A percentile compares a stretch with the other conserved stretches of the same genome.
These are phyloP conservation scores for Podaxis sp. DNA, from an alignment of 768 basidiomycete genomes.

Conservation along the genomic window DNA sequence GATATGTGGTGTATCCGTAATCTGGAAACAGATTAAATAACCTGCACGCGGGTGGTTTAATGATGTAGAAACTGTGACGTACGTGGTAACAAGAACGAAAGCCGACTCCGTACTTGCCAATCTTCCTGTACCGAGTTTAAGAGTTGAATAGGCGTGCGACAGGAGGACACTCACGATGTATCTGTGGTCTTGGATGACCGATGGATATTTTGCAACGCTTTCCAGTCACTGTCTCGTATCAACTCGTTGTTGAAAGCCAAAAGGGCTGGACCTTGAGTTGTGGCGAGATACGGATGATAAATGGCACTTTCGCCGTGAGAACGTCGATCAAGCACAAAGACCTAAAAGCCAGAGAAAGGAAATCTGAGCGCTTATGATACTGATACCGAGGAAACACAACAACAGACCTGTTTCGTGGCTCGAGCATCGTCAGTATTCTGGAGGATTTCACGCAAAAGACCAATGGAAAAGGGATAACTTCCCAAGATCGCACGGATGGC, in stretches of 20 bases:
- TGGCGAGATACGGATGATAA: conserved; percentile 26
- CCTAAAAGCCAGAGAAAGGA: conserved; percentile 23
- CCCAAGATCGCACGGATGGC: conserved; percentile 35
- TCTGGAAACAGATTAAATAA: conserved; percentile 24
- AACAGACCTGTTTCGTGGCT: conserved; percentile 42
- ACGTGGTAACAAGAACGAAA: conserved; percentile 55
- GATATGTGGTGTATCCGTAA: conserved; percentile 51
- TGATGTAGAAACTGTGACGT: conserved; percentile 11
- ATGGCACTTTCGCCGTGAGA: conserved; percentile 25
- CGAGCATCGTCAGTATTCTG: conserved; percentile 53
- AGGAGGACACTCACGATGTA: conserved; percentile 34
- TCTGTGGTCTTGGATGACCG: conserved; percentile 47
- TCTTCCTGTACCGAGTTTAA: conserved; percentile 35
- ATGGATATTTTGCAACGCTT: conserved; percentile 40
- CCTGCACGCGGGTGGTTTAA: too few relatives aligned
- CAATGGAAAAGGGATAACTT: conserved; percentile 45
- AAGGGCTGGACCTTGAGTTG: conserved; percentile 44
- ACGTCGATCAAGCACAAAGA: conserved; percentile 43
- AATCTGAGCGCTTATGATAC: neutral
- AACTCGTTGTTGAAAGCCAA: conserved; percentile 46
- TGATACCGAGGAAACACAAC: neutral
- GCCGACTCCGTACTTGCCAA: conserved; percentile 54
- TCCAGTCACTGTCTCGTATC: conserved; percentile 44
- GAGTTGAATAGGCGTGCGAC: neutral
- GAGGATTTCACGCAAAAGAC: conserved; percentile 43